Base-by-base conservation (phyloP, 306 rosid genomes). In the Trifolium fragiferum region DNA sequence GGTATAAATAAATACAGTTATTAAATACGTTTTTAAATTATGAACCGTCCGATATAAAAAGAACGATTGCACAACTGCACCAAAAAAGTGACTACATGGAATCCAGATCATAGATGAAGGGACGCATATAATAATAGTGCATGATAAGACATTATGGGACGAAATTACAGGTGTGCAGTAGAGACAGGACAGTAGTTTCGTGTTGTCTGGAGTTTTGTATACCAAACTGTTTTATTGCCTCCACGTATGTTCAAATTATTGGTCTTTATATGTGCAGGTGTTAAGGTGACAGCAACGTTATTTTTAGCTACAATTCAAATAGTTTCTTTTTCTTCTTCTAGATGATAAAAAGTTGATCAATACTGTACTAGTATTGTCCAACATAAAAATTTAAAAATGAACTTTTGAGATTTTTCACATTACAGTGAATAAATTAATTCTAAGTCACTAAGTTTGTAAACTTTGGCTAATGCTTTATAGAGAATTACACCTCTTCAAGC, bases 401-500 rank as follows among this genome's bases (percentile, higher is more conserved):
- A 18, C 55, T 38, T 35, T 7, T 27, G 49, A 47, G 61, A 27
- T 32, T 78, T 58, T 76, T 61, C 53, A 25, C 27, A 54, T 59
- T 51, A 49, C 44, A 41, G 77, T 63, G 69, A 72, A 68, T 78
- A 50, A 33, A 77, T 70, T 49, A 73, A 70, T 60, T 38, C 62
- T 38, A 51, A 33, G 76, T 40, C 61, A 49, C 50, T 55, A 9
- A 68, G 33, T 51, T 1, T 13, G 70, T 19, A 71, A 51, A 61
- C 16, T 3, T 14, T 51, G 2, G 20, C 61, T 21, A 10, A 81
- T 58, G 74, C 77, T 32, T 66, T 23, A 70, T 33, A 74, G 59
- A 65, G 81, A 84, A 49, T 75, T 71, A 76, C 40, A 25, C 82
- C 75, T 79, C 74, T 81, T 82, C 55, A 87, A 64, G 62, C 72